Percentiles rank a stretch among this genome's conserved stretches.
These are phyloP conservation scores for Aspergillus spinulosporus DNA, from an alignment of 2,329 filamentous ascomycete genomes.

Conservation along the genomic window DNA sequence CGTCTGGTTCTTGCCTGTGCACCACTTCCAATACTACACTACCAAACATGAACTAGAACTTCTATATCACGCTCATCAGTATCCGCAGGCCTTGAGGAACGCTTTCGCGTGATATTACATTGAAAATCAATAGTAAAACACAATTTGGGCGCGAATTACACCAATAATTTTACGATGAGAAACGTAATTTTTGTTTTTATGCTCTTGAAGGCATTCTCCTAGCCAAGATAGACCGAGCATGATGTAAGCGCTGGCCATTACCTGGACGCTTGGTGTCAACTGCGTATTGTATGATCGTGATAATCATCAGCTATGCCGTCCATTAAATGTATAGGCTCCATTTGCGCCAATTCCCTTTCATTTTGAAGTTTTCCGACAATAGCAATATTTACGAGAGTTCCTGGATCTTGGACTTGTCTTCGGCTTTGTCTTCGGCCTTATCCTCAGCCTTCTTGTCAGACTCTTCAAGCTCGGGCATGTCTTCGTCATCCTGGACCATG, in stretches of 20 bases:
- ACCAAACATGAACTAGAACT: too few relatives aligned
- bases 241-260: constrained; percentile 2
- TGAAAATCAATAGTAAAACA: too few relatives aligned
- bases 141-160: too few relatives aligned
- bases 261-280: constrained; percentile 6
- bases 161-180: background rate
- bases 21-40: too few relatives aligned
- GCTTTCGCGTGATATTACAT: too few relatives aligned
- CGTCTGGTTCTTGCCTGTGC: too few relatives aligned
- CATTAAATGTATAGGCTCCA: constrained; percentile 3
- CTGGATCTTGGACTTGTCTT: constrained; percentile 37
- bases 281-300: constrained; percentile 8
- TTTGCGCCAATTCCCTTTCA: background rate
- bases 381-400: constrained; percentile 34
- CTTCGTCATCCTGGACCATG: constrained; percentile 58
- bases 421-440: constrained; percentile 42
- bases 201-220: background rate
- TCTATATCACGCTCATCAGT: too few relatives aligned
- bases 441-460: constrained; percentile 46
- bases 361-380: constrained; percentile 24
- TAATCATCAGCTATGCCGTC: constrained; percentile 2
- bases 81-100: too few relatives aligned
- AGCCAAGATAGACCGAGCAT: constrained; percentile 2
- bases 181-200: constrained; percentile 13
- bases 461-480: constrained; percentile 73